phyloP scores from a whole-genome alignment of 1,284 basidiomycete genomes.

The Sanghuangporus weigelae region DNA sequence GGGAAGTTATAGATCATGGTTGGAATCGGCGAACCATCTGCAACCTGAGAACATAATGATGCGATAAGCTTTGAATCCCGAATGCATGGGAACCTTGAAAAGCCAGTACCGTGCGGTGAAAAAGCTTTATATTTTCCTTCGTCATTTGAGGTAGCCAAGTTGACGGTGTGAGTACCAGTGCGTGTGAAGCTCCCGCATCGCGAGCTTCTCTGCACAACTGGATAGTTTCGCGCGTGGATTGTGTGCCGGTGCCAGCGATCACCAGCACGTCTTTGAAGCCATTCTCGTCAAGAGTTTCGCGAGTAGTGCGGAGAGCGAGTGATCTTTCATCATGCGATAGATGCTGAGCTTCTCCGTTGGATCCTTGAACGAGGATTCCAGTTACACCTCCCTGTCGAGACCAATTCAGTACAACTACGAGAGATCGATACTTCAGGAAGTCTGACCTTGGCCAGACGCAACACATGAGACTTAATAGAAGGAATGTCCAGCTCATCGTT shows the following conservation, averaged over 20 bases:
- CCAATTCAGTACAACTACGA: neutral
- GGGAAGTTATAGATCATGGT: conserved; percentile 94
- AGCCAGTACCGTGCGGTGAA: conserved; percentile 51
- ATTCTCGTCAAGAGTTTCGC: conserved; percentile 69
- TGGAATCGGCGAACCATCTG: conserved; percentile 77
- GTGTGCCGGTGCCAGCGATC: conserved; percentile 82
- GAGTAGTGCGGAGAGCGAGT: conserved; percentile 57
- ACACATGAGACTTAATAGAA: conserved; percentile 55
- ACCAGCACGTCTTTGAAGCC: conserved; percentile 66
- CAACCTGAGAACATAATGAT: conserved; percentile 44
- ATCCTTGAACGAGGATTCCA: conserved; percentile 72
- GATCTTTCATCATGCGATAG: conserved; percentile 68
- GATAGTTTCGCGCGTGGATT: conserved; percentile 79
- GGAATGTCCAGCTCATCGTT: conserved; percentile 61
- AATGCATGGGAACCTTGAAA: neutral
- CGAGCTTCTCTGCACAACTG: conserved; percentile 74
- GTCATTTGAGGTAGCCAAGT: conserved; percentile 65
- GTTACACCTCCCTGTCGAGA: conserved; percentile 54
- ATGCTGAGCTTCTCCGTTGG: conserved; percentile 77
- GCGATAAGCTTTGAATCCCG: neutral
- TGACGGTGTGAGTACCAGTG: conserved; percentile 69
- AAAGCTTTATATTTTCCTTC: conserved; percentile 53
- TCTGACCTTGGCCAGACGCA: conserved; percentile 59
- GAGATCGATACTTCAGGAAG: neutral
- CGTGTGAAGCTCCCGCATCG: conserved; percentile 75